Percentiles rank a stretch among this genome's conserved stretches.
phyloP scores from a whole-genome alignment of 1,139 yeast genomes.

The Geotrichum aggregatum region DNA sequence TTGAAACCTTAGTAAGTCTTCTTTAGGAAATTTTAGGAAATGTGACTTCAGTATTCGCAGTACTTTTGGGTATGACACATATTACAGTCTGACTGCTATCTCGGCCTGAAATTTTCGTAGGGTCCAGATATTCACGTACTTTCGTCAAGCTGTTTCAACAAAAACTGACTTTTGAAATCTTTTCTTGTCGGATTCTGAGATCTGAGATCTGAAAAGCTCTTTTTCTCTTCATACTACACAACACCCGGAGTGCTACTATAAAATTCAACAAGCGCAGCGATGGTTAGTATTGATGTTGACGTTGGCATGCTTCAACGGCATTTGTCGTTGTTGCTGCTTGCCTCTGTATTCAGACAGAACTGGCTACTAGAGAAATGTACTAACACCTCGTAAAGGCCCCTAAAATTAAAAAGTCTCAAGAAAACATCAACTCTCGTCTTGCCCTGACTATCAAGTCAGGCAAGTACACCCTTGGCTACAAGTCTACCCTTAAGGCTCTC shows the following conservation, averaged over 20 bases:
- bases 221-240: constrained; percentile 14
- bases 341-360: constrained; percentile 41
- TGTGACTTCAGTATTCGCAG: neutral
- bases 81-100: neutral
- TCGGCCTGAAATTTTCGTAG: neutral
- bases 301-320: constrained; percentile 54
- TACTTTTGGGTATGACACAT: neutral
- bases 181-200: too few relatives aligned
- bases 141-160: neutral
- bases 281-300: constrained; percentile 76
- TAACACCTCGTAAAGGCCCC: constrained; percentile 68
- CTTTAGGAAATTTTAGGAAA: too few relatives aligned
- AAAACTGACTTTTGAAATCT: neutral
- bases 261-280: constrained; percentile 72
- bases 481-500: constrained; percentile 96
- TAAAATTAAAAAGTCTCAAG: constrained; percentile 81
- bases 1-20: too few relatives aligned
- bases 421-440: constrained; percentile 96
- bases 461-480: constrained; percentile 99
- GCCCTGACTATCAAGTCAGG: constrained; percentile 98
- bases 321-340: neutral
- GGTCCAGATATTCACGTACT: neutral
- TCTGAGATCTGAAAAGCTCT: constrained; percentile 41
- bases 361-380: constrained; percentile 7
- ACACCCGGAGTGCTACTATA: constrained; percentile 74